Evolutionary conservation across 352 stramenopile genomes (phyloP).

Genomic region (Globisporangium yorkense): DNA sequence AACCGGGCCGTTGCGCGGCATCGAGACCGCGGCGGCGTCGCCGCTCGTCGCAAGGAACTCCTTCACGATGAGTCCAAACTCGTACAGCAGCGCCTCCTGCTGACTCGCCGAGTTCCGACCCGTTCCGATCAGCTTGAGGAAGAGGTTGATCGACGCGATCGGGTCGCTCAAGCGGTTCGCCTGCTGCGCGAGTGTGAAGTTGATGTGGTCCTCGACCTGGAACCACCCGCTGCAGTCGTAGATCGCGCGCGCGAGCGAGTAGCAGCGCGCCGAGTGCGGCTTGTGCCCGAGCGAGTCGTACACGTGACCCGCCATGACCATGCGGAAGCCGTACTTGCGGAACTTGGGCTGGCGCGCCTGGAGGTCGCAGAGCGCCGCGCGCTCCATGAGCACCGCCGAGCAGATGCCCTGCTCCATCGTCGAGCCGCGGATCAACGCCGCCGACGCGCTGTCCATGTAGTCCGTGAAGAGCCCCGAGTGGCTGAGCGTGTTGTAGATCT

Average conservation of each 20-base stretch:
- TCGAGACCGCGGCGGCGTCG: slow-evolving; percentile 21
- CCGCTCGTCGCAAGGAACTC: slow-evolving; percentile 45
- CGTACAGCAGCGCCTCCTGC: slow-evolving; percentile 75
- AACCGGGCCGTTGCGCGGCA: slow-evolving; percentile 24
- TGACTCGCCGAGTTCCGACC: slow-evolving; percentile 78
- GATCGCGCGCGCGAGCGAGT: slow-evolving; percentile 66
- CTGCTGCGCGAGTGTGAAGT: slow-evolving; percentile 80
- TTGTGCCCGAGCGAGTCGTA: slow-evolving; percentile 72
- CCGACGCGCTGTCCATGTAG: slow-evolving; percentile 83
- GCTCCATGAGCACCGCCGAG: slow-evolving; percentile 77
- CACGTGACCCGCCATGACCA: slow-evolving; percentile 86
- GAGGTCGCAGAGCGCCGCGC: slow-evolving; percentile 72
- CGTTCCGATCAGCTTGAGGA: slow-evolving; percentile 82
- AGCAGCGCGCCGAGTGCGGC: slow-evolving; percentile 77
- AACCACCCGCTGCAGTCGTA: slow-evolving; percentile 82
- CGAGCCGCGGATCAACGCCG: slow-evolving; percentile 74
- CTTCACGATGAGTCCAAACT: slow-evolving; percentile 84
- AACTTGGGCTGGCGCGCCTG: slow-evolving; percentile 67
- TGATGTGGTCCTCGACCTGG: slow-evolving; percentile 86
- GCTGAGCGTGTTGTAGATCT: slow-evolving; percentile 75
- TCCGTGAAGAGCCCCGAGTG: slow-evolving; percentile 76
- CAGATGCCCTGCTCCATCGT: slow-evolving; percentile 84
- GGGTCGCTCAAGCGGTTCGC: slow-evolving; percentile 69
- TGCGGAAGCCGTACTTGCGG: slow-evolving; percentile 85
- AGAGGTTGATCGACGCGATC: slow-evolving; percentile 80